These are phyloP conservation scores for Aspergillus candidus DNA, from an alignment of 2,329 filamentous ascomycete species.

Conservation along the genomic window DNA sequence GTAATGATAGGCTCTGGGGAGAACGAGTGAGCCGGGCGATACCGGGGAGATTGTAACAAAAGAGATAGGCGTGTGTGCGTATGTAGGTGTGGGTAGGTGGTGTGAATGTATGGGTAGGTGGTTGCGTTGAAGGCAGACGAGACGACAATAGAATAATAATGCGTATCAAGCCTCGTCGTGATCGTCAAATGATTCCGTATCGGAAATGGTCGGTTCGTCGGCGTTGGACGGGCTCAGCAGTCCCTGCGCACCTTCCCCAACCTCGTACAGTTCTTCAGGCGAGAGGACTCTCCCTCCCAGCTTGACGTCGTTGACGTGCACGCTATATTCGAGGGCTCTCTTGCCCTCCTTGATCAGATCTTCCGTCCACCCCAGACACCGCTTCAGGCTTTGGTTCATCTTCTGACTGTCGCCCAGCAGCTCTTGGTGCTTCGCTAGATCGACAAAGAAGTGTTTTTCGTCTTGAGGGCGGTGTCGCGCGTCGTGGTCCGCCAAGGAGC, in stretches of 20 bases:
- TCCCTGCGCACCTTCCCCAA: conserved; percentile 25
- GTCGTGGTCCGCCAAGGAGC: conserved; percentile 32
- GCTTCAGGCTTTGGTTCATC: conserved; percentile 88
- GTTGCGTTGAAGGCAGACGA: too few species aligned
- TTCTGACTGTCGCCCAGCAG: conserved; percentile 85
- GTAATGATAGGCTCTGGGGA: too few species aligned
- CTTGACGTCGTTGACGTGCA: conserved; percentile 71
- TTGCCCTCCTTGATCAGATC: conserved; percentile 82
- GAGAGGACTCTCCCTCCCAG: conserved; percentile 74
- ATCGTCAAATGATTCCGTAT: not conserved
- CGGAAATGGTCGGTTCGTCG: too few species aligned
- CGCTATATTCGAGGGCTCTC: conserved; percentile 77
- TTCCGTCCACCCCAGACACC: conserved; percentile 85
- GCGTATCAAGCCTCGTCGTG: too few species aligned
- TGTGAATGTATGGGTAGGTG: too few species aligned
- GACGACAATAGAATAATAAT: too few species aligned
- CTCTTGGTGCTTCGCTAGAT: conserved; percentile 83
- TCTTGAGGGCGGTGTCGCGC: conserved; percentile 62
- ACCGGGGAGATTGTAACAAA: too few species aligned
- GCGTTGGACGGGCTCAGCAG: conserved; percentile 26
- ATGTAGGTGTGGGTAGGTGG: too few species aligned
- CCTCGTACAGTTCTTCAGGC: conserved; percentile 54
- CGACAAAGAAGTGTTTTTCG: conserved; percentile 74
- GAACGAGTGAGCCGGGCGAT: too few species aligned
- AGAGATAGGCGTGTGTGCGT: too few species aligned